Evolutionary conservation across 805 yeast species (phyloP), one percentile per base, ranked within the genome.

Genomic region (Wickerhamomyces hampshirensis): DNA sequence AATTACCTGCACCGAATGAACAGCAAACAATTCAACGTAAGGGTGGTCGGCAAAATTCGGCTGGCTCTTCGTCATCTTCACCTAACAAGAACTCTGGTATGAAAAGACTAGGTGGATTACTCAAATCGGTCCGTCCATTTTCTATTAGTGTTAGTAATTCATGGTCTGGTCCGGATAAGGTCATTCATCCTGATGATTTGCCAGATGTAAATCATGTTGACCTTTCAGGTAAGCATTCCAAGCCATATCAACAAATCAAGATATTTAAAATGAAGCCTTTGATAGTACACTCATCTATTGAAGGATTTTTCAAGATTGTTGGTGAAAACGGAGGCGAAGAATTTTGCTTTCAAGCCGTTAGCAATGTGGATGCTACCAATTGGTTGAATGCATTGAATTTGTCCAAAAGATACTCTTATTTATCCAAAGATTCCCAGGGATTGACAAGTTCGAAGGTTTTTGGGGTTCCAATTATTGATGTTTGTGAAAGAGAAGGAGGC

Each of bases 401-500:
- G 12, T 56, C 71, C 0, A 66, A 64, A 38, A 58, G 72, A 41
- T 65, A 62, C 39, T 56, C 69, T 5, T 68, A 66, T 38, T 52
- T 66, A 31, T 67, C 72, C 2, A 59, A 56, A 23, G 66, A 63
- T 36, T 59, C 56, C 24, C 61, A 53, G 33, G 70, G 70, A 2
- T 47, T 56, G 34, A 64, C 65, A 5, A 59, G 58, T 19, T 69
- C 74, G 18, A 66, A 66, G 44, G 84, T 91, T 3, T 91, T 89
- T 68, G 97, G 97, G 11, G 82, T 88, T 31, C 96, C 98, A 2
- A 65, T 91, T 24, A 74, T 70, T 23, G 77, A 76, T 44, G 74
- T 88, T 4, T 87, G 96, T 56, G 73, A 68, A 36, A 68, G 95
- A 34, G 95, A 87, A 47, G 63, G 72, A 8, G 61, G 77, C 0